phyloP scores from a whole-genome alignment of 2,329 filamentous ascomycete species.

The Pseudocercospora eumusae region DNA sequence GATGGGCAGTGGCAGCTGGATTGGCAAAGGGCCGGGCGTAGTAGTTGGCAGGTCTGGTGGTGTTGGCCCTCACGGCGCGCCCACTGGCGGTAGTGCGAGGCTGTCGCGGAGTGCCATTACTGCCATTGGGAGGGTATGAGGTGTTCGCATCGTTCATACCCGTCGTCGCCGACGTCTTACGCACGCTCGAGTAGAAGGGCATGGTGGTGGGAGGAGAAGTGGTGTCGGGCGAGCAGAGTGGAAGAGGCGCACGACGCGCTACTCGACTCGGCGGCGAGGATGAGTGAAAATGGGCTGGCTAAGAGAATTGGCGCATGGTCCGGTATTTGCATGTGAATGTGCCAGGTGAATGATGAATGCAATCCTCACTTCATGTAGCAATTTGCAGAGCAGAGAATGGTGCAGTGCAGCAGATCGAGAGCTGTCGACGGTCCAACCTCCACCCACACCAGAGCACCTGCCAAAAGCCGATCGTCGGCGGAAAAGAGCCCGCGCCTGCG shows the following conservation, averaged over 20 bases:
- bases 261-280: conserved; percentile 1
- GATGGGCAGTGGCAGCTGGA: conserved; percentile 40
- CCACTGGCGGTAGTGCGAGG: conserved; percentile 43
- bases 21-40: conserved; percentile 53
- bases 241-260: conserved; percentile 17
- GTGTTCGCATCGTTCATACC: conserved; percentile 11
- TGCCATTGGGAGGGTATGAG: conserved; percentile 6
- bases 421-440: not conserved
- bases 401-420: not conserved
- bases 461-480: not conserved
- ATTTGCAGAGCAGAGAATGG: not conserved
- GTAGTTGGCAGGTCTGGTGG: conserved; percentile 52
- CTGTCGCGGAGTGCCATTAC: conserved; percentile 21
- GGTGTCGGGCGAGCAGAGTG: not conserved
- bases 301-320: conserved; percentile 8
- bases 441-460: not conserved
- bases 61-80: conserved; percentile 49
- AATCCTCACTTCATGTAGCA: not conserved
- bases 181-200: conserved; percentile 28
- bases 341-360: not conserved
- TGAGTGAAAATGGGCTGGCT: not conserved
- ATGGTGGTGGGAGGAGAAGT: conserved; percentile 14
- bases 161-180: conserved; percentile 26
- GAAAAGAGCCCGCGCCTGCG: not conserved
- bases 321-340: not conserved